Evolutionary conservation across 768 basidiomycete genomes (phyloP).

Genomic region (Leccinum obscurum): DNA sequence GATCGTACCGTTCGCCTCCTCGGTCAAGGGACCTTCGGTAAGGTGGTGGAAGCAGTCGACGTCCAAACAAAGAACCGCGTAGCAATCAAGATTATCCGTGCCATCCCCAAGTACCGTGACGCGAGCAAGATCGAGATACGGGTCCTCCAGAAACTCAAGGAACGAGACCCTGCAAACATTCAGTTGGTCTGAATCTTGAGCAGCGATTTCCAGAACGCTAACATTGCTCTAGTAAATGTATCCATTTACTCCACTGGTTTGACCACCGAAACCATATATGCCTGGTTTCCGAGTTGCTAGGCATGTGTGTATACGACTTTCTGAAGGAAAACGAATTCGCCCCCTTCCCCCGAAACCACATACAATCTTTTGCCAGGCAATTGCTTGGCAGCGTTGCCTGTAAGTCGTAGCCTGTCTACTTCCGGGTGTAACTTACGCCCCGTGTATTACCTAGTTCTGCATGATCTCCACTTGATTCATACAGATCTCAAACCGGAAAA

Average conservation of each 20-base stretch:
- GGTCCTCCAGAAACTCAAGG: slow-evolving; percentile 88
- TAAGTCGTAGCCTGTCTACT: slow-evolving; percentile 44
- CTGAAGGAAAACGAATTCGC: slow-evolving; percentile 97
- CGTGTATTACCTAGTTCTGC: slow-evolving; percentile 62
- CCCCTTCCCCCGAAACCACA: slow-evolving; percentile 94
- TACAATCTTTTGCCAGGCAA: slow-evolving; percentile 93
- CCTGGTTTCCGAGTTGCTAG: slow-evolving; percentile 91
- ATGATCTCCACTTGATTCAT: slow-evolving; percentile 88
- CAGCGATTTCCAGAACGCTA: slow-evolving; percentile 23
- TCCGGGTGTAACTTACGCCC: slow-evolving; percentile 2
- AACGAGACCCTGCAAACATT: slow-evolving; percentile 82
- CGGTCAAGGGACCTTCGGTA: slow-evolving; percentile 98
- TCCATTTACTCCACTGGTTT: slow-evolving; percentile 92
- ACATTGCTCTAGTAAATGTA: slow-evolving; percentile 78
- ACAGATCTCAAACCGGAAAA: slow-evolving; percentile 99
- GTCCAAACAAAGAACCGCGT: slow-evolving; percentile 72
- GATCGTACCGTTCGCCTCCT: slow-evolving; percentile 90
- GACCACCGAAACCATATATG: slow-evolving; percentile 98
- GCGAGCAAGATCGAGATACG: slow-evolving; percentile 98
- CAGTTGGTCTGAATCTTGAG: slow-evolving; percentile 58
- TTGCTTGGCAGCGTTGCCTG: slow-evolving; percentile 92
- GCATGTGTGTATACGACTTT: slow-evolving; percentile 98
- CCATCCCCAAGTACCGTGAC: slow-evolving; percentile 98
- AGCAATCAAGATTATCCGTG: slow-evolving; percentile 98
- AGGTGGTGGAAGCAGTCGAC: slow-evolving; percentile 94